Conservation (phyloP, 2,329 filamentous ascomycete species). For the Hyphodiscus sp. region DNA sequence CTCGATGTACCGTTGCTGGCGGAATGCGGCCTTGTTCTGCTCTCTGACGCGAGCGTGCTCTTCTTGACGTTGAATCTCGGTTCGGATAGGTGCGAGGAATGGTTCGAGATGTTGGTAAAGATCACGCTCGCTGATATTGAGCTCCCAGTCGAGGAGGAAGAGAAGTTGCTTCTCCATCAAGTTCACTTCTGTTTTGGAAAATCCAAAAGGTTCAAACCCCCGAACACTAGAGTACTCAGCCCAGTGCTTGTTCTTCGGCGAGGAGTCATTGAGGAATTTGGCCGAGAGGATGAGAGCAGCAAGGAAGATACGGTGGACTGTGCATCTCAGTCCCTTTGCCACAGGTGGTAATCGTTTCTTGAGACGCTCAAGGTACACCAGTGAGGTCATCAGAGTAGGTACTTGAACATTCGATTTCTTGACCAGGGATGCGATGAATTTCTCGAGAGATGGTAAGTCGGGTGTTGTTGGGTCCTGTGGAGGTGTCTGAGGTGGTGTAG, state of each 20-base stretch:
- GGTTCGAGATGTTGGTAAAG: conserved; percentile 80
- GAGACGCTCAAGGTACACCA: conserved; percentile 86
- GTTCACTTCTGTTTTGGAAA: conserved; percentile 93
- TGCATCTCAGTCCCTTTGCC: conserved; percentile 93
- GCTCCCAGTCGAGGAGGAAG: conserved; percentile 90
- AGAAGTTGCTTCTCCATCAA: conserved; percentile 99
- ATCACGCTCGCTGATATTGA: conserved; percentile 77
- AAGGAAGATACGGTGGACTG: conserved; percentile 95
- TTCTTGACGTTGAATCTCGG: conserved; percentile 36
- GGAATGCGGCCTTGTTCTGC: conserved; percentile 15
- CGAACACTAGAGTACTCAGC: conserved; percentile 81
- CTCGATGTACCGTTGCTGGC: conserved; percentile 17
- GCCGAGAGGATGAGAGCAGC: conserved; percentile 79
- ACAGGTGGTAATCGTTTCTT: conserved; percentile 82
- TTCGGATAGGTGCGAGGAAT: conserved; percentile 81
- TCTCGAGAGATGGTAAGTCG: conserved; percentile 70
- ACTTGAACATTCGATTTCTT: conserved; percentile 94
- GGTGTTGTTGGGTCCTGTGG: conserved; percentile 33
- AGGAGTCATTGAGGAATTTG: conserved; percentile 98
- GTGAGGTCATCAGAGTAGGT: conserved; percentile 90
- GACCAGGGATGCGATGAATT: conserved; percentile 88
- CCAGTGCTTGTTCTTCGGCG: conserved; percentile 99
- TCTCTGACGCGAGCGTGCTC: conserved; percentile 18
- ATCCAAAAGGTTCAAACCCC: conserved; percentile 65
- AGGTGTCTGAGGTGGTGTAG: conserved; percentile 42